Conservation (phyloP, 2,329 filamentous ascomycete species). For the Ophiostoma sp. region DNA sequence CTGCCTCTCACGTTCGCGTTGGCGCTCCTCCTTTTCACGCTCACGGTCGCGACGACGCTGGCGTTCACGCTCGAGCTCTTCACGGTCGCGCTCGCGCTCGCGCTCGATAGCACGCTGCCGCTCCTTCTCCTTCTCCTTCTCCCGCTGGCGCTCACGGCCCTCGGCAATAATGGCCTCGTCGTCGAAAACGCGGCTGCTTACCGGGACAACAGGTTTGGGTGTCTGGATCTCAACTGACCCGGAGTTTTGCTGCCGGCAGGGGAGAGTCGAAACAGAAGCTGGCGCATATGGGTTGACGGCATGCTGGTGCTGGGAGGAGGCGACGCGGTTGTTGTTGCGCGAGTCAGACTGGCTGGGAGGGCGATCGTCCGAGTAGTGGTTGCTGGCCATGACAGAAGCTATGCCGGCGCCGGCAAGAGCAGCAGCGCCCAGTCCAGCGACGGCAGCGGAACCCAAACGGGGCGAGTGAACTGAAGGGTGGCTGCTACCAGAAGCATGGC, state of each 20-base stretch:
- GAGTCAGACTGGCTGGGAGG: constrained; percentile 27
- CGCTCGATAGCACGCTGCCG: constrained; percentile 24
- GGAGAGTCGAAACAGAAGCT: background rate
- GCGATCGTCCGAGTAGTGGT: constrained; percentile 9
- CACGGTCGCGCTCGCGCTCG: constrained; percentile 19
- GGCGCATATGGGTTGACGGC: constrained; percentile 1
- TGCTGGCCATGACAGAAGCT: background rate
- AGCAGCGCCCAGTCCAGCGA: constrained; percentile 4
- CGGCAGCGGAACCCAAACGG: background rate
- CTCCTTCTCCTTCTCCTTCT: constrained; percentile 29
- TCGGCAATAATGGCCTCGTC: constrained; percentile 31
- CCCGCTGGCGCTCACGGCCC: constrained; percentile 33
- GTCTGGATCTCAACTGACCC: constrained; percentile 71
- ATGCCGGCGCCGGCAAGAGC: background rate
- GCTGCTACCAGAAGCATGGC: background rate
- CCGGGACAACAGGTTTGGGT: constrained; percentile 70
- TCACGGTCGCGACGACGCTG: constrained; percentile 16
- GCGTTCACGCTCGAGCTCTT: background rate
- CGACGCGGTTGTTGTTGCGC: constrained; percentile 17
- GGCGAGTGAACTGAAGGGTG: background rate
- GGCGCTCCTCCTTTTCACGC: constrained; percentile 29
- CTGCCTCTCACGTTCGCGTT: constrained; percentile 27
- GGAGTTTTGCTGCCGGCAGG: constrained; percentile 40
- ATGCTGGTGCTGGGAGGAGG: background rate
- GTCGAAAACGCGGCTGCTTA: constrained; percentile 64